Conservation (phyloP, 257 asterid species). For the Nicotiana paniculata region DNA sequence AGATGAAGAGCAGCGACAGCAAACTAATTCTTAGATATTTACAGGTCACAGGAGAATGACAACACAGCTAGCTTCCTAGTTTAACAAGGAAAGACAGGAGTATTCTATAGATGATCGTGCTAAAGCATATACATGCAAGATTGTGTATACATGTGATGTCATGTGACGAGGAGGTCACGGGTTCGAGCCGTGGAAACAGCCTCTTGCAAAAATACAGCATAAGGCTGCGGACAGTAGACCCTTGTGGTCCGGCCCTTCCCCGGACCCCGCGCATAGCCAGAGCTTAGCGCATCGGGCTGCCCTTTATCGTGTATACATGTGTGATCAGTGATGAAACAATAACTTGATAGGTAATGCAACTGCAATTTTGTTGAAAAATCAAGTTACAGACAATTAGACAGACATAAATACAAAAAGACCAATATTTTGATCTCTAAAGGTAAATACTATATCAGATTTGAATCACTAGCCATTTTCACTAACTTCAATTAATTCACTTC, state of each 20-base stretch:
- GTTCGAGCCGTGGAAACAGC: too few species aligned
- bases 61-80: background rate
- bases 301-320: background rate
- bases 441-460: background rate
- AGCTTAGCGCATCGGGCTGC: too few species aligned
- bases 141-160: background rate
- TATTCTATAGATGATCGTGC: background rate
- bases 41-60: background rate
- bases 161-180: too few species aligned
- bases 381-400: background rate
- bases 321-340: background rate
- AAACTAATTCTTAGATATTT: background rate
- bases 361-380: background rate
- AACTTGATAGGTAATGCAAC: background rate
- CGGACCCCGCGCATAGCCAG: too few species aligned
- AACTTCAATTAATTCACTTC: background rate
- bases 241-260: too few species aligned
- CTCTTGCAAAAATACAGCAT: too few species aligned
- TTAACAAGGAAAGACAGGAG: background rate
- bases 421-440: background rate
- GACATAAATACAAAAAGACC: background rate
- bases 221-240: too few species aligned
- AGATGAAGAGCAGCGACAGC: background rate
- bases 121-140: background rate
- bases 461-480: background rate